Evolutionary conservation across 495 filamentous ascomycete species (phyloP), one percentile per base, ranked within the genome.

Genomic region (Cetradonia linearis): DNA sequence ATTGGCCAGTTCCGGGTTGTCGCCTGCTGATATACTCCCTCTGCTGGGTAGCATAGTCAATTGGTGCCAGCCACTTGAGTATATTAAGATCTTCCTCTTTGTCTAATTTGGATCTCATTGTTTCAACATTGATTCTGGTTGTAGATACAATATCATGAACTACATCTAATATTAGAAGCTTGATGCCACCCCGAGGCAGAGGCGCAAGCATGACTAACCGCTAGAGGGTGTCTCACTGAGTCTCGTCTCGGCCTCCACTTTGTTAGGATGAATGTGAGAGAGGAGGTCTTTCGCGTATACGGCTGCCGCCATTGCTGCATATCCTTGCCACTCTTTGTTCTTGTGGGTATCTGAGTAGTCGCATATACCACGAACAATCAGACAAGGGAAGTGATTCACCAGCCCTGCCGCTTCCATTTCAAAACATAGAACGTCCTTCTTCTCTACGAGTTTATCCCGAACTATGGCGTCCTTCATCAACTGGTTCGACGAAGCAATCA

Each of bases 361-460:
- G 47, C 66, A 74, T 34, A 77, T 71, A 2, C 74, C 74, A 25
- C 71, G 68, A 46, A 77, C 70, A 7, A 75, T 68, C 20, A 75
- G 55, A 55, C 70, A 74, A 30, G 68, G 69, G 49, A 73, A 68
- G 44, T 69, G 47, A 54, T 65, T 56, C 68, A 73, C 70, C 13
- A 78, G 40, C 2, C 76, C 76, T 14, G 75, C 77, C 18, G 73
- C 70, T 60, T 80, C 76, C 71, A 76, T 79, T 55, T 78, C 75
- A 64, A 69, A 67, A 59, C 67, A 69, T 18, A 58, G 28, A 14
- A 60, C 59, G 55, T 54, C 40, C 27, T 56, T 49, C 52, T 30
- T 57, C 23, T 65, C 56, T 56, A 61, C 58, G 38, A 76, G 49
- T 30, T 62, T 47, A 58, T 74, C 72, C 48, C 72, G 65, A 42